Base-by-base conservation (phyloP, 495 filamentous ascomycete species). In the Recurvomyces mirabilis region DNA sequence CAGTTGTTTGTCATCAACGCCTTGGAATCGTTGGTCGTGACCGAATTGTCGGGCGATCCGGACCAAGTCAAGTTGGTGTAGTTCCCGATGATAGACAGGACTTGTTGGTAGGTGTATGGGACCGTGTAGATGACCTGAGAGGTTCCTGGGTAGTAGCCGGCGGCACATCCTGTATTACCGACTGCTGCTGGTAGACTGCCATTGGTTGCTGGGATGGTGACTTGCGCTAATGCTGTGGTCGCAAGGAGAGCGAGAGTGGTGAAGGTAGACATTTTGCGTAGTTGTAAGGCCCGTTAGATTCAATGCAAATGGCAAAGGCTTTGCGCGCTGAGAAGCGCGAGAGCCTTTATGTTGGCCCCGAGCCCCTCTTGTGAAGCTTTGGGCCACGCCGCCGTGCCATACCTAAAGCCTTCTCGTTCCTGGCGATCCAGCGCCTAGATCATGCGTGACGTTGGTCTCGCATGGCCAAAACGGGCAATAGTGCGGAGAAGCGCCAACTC, bases 61-160 rank as follows among this genome's bases (percentile, higher is more conserved):
- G 46, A 54, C 56, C 56, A 59, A 35, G 56, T 59, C 6, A 59
- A 47, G 29, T 60, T 57, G 30, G 57, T 43, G 39, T 51, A 60
- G 43, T 41, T 43, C 19, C 56, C 58, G 41, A 60, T 54, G 17
- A 59, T 52, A 10, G 40, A 52, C 15, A 59, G 46, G 11, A 59
- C 53, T 50, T 54, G 33, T 5, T 40, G 7, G 33, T 59, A 57
- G 11, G 56, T 56, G 45, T 59, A 60, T 1, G 53, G 58, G 7
- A 57, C 43, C 12, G 56, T 52, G 50, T 46, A 50, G 17, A 59
- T 22, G n/a, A 51, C 44, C 28, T 39, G 43, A 43, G 51, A 46
- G 22, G 39, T 54, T n/a, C 46, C 56, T 10, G 50, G 33, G 10
- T 33, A 26, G 38, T 54, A 59, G 6, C 54, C 54, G 20, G 45